phyloP scores from a whole-genome alignment of 768 basidiomycete species.

The Butyriboletus loyo region DNA sequence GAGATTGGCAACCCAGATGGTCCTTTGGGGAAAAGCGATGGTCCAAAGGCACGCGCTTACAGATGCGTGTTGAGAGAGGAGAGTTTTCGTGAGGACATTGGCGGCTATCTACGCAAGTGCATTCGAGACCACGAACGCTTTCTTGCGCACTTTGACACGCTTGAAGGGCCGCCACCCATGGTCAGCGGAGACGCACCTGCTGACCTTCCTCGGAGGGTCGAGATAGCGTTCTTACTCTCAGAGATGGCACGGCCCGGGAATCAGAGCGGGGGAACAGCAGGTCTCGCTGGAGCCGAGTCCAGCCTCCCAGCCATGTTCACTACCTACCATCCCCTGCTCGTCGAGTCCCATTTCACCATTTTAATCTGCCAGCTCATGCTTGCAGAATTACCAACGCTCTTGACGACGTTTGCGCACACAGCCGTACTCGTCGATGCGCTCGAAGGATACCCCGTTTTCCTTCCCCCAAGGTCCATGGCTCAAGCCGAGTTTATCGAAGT shows the following conservation, averaged over 20 bases:
- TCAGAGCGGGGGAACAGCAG: conserved; percentile 35
- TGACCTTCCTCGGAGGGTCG: conserved; percentile 51
- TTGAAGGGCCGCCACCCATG: conserved; percentile 43
- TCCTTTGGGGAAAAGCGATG: conserved; percentile 58
- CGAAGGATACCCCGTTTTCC: conserved; percentile 86
- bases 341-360: conserved; percentile 82
- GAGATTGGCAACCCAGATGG: conserved; percentile 82
- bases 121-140: conserved; percentile 86
- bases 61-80: conserved; percentile 52
- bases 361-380: conserved; percentile 75
- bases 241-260: conserved; percentile 66
- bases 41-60: conserved; percentile 64
- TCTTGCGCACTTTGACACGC: conserved; percentile 75
- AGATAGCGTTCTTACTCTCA: conserved; percentile 65
- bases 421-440: conserved; percentile 73
- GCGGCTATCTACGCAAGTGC: conserved; percentile 61
- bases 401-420: conserved; percentile 63
- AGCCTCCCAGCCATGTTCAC: conserved; percentile 61
- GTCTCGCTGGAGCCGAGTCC: conserved; percentile 38
- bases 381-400: conserved; percentile 62
- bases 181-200: conserved; percentile 14
- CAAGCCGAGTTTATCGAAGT: conserved; percentile 89
- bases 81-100: conserved; percentile 59
- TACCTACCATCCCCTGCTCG: conserved; percentile 86
- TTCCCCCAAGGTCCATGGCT: conserved; percentile 83